These are phyloP conservation scores for Schizothecium vesticola DNA, from an alignment of 495 filamentous ascomycete species.

Conservation along the genomic window DNA sequence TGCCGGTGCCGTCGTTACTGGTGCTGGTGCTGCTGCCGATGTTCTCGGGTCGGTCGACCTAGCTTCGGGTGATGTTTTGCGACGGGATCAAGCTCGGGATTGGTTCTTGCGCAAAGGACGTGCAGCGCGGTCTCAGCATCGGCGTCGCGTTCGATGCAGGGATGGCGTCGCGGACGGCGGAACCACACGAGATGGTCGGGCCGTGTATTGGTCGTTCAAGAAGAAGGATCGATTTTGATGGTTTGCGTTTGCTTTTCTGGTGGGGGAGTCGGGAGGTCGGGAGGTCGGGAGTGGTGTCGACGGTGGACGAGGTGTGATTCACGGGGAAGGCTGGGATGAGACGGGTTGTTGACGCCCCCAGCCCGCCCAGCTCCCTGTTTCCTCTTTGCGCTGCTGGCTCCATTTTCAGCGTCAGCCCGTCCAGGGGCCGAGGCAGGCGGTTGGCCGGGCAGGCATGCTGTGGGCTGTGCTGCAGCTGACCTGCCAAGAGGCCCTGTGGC, in stretches of 20 bases:
- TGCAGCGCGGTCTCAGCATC: conserved; percentile 2
- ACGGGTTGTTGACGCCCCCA: conserved; percentile 24
- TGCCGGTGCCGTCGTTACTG: not conserved
- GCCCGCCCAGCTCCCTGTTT: not conserved
- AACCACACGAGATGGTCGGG: not conserved
- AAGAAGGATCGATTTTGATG: not conserved
- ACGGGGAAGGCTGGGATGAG: conserved; percentile 20
- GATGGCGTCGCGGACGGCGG: not conserved
- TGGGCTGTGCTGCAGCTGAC: conserved; percentile 10
- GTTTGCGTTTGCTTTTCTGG: not conserved
- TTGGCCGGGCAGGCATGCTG: conserved; percentile 26
- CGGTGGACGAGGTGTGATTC: not conserved
- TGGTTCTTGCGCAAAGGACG: not conserved
- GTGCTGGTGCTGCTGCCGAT: not conserved
- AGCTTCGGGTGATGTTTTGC: conserved; percentile 1
- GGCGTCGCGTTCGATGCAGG: not conserved
- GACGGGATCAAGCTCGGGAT: not conserved
- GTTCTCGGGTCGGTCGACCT: not conserved
- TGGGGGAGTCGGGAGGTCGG: not conserved
- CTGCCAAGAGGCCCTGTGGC: conserved; percentile 7
- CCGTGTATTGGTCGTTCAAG: not conserved
- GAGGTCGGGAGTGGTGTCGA: not conserved
- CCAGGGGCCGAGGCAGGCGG: conserved; percentile 29
- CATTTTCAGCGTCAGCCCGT: conserved; percentile 18
- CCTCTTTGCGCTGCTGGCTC: conserved; percentile 20